Evolutionary conservation across 2,329 filamentous ascomycete genomes (phyloP).

Genomic region (Pseudogymnoascus sp.): DNA sequence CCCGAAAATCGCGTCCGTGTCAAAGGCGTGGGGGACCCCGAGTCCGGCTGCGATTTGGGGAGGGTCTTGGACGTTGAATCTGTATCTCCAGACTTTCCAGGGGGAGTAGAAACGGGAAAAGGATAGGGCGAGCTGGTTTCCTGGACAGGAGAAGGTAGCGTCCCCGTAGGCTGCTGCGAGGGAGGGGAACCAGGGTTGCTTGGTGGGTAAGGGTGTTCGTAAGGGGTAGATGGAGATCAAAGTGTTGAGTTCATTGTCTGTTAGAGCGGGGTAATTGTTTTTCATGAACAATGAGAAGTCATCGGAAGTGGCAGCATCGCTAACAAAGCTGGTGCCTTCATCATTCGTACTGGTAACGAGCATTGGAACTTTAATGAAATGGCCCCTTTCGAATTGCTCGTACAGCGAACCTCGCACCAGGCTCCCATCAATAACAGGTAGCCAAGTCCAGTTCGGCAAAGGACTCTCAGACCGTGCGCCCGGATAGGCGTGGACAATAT

Average conservation of each 20-base stretch:
- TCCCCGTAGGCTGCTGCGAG: constrained; percentile 34
- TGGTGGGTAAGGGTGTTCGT: constrained; percentile 18
- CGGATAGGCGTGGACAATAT: constrained; percentile 28
- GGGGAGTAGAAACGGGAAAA: not conserved
- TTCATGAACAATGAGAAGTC: constrained; percentile 24
- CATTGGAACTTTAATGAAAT: constrained; percentile 30
- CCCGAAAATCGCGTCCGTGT: constrained; percentile 27
- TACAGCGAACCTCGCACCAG: constrained; percentile 29
- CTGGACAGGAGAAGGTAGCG: constrained; percentile 37
- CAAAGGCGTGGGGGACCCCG: constrained; percentile 28
- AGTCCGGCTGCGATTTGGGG: constrained; percentile 27
- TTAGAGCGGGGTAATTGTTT: constrained; percentile 26
- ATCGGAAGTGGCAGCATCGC: not conserved
- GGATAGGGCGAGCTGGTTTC: constrained; percentile 20
- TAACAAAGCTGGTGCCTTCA: constrained; percentile 14
- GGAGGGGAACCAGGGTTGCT: constrained; percentile 26
- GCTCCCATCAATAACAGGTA: constrained; percentile 31
- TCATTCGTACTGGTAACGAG: constrained; percentile 25
- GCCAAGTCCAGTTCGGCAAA: constrained; percentile 30
- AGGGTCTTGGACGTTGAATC: constrained; percentile 34
- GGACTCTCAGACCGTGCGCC: constrained; percentile 21
- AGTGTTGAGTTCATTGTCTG: constrained; percentile 15
- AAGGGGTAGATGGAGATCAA: constrained; percentile 23
- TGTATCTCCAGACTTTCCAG: constrained; percentile 23
- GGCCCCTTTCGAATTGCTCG: constrained; percentile 25